A percentile compares a stretch with the other conserved stretches of the same genome.
phyloP scores from a whole-genome alignment of 2,329 filamentous ascomycete species.

The Pestalotiopsis sp. region DNA sequence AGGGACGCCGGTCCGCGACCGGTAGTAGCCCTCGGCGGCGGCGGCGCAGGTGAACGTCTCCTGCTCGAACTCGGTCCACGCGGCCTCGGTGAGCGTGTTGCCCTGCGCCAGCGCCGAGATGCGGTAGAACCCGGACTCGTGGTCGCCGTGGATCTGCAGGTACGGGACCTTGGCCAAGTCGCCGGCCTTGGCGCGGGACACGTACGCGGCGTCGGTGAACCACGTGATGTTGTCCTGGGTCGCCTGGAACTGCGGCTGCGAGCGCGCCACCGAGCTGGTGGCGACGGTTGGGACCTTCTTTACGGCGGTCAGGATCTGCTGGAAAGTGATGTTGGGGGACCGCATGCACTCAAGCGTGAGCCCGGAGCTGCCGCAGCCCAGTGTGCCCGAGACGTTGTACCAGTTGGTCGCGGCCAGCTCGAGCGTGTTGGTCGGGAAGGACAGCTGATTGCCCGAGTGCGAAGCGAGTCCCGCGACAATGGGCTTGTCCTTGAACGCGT shows the following conservation, averaged over 20 bases:
- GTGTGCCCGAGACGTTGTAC: constrained; percentile 13
- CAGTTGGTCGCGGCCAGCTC: constrained; percentile 11
- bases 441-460: constrained; percentile 13
- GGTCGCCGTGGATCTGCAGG: constrained; percentile 7
- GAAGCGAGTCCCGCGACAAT: constrained; percentile 8
- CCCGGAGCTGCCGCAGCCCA: constrained; percentile 9
- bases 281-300: constrained; percentile 2
- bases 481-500: constrained; percentile 8
- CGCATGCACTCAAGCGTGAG: constrained; percentile 13
- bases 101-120: constrained; percentile 12
- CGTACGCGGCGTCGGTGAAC: constrained; percentile 5
- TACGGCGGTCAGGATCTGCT: constrained; percentile 6
- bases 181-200: constrained; percentile 1
- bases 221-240: constrained; percentile 11
- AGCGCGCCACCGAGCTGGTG: constrained; percentile 5
- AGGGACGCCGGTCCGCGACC: background rate
- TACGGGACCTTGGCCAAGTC: constrained; percentile 9
- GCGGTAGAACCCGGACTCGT: constrained; percentile 12
- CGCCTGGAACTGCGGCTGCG: constrained; percentile 12
- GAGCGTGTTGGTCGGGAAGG: constrained; percentile 10
- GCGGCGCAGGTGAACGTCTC: constrained; percentile 11
- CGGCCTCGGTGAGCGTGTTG: constrained; percentile 4
- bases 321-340: constrained; percentile 12
- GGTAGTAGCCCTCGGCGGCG: constrained; percentile 8
- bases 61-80: constrained; percentile 8